Conservation (phyloP, 805 yeast genomes). For the Martiniozyma abietophila region DNA sequence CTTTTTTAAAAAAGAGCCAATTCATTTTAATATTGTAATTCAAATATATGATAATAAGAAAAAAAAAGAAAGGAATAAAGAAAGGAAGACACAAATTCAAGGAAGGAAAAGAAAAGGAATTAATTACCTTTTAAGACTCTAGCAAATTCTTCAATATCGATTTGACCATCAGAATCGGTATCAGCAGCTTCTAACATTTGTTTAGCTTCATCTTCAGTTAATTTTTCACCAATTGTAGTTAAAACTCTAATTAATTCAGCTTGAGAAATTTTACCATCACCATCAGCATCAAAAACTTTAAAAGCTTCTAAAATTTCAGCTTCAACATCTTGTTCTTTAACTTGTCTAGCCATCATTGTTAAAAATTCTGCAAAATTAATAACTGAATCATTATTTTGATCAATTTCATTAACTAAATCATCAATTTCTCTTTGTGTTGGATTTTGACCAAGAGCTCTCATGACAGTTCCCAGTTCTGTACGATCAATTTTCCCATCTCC, state of each 20-base stretch:
- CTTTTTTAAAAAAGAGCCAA: too few species aligned
- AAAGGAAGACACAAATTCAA: background rate
- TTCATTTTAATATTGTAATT: background rate
- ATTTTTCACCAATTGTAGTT: conserved; percentile 94
- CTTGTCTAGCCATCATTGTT: conserved; percentile 84
- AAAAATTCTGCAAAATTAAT: conserved; percentile 77
- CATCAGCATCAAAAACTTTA: conserved; percentile 93
- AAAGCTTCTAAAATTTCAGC: conserved; percentile 97
- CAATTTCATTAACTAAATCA: conserved; percentile 96
- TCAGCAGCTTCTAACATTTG: conserved; percentile 96
- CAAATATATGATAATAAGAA: background rate
- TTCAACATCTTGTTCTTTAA: conserved; percentile 94
- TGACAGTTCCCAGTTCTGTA: conserved; percentile 91
- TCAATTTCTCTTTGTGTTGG: conserved; percentile 94
- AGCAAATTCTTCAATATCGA: conserved; percentile 94
- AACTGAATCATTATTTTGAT: conserved; percentile 86
- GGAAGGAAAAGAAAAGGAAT: conserved; percentile 2
- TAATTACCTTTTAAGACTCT: conserved; percentile 74
- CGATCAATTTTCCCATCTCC: conserved; percentile 96
- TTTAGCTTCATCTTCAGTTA: conserved; percentile 93
- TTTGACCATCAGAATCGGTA: conserved; percentile 92
- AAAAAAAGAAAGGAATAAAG: background rate
- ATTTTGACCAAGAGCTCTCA: conserved; percentile 98
- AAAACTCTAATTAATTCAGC: conserved; percentile 95
- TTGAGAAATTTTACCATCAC: conserved; percentile 94